Percentiles rank a stretch among this genome's conserved stretches.
Conservation (phyloP, 1,284 basidiomycete genomes). For the Trichosporon asahii region DNA sequence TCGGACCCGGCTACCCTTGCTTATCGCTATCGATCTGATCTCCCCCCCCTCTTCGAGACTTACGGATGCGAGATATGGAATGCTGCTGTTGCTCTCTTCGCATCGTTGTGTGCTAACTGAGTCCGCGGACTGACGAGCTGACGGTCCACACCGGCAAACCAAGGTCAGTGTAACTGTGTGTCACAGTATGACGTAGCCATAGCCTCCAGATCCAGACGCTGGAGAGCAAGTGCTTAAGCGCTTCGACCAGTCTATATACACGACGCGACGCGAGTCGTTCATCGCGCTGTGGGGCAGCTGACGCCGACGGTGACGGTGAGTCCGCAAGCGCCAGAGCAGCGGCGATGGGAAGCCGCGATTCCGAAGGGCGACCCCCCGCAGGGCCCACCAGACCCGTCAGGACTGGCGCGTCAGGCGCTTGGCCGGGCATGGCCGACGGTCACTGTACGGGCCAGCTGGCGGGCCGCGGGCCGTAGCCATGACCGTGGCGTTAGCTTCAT, state of each 20-base stretch:
- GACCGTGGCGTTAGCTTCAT: background rate
- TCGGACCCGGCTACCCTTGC: background rate
- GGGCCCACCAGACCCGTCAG: background rate
- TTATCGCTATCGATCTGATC: conserved; percentile 5
- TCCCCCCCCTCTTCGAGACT: background rate
- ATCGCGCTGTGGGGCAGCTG: too few species aligned
- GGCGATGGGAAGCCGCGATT: background rate
- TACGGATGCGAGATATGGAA: too few species aligned
- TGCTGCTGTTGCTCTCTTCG: too few species aligned
- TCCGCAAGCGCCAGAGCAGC: background rate
- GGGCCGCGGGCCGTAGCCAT: background rate
- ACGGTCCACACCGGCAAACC: background rate
- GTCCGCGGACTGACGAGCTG: background rate
- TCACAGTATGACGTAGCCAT: background rate
- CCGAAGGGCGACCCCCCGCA: background rate
- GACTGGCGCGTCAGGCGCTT: background rate
- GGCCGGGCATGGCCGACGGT: background rate
- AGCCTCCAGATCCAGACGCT: too few species aligned
- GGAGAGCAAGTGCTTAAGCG: too few species aligned
- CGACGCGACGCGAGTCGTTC: too few species aligned
- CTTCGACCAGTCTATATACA: background rate
- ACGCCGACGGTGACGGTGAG: too few species aligned
- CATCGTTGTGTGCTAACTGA: background rate
- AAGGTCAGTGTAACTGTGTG: background rate
- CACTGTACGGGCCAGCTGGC: too few species aligned